Evolutionary conservation across 2,329 filamentous ascomycete genomes (phyloP), one percentile per base, ranked within the genome.

Genomic region (Cadophora malorum): DNA sequence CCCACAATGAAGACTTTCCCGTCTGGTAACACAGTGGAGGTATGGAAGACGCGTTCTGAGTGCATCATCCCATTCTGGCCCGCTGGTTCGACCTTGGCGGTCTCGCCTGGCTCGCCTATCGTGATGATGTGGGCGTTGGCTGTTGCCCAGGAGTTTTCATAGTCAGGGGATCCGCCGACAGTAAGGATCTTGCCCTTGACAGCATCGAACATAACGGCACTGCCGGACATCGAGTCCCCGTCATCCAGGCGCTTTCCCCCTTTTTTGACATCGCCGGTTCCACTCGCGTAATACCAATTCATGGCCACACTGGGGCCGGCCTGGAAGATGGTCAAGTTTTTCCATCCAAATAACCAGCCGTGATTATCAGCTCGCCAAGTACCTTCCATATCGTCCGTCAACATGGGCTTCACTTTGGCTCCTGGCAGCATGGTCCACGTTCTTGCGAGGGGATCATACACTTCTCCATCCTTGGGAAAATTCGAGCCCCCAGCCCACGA

Each of bases 121-220:
- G 83, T 86, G 52, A 86, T 82, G 69, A 87, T 71, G 72, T 85
- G 81, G 0, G 84, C 84, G 67, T 81, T 80, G 6, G 75, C 76
- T 0, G 81, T 81, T 0, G 82, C 81, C 8, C 76, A 68, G 19
- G 78, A 77, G 62, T 81, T 71, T 31, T 82, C 76, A 70, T 87
- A 88, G 45, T 79, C 77, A 0, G 80, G 76, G 0, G 82, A 76
- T 10, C 86, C 86, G 12, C 86, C 86, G 12, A 81, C 77, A 0
- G 84, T 82, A 1, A 88, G 77, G 38, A 88, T 87, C 74, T 86
- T 86, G 41, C 86, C 86, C 0, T 73, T 74, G 0, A 77, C 75
- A 59, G 85, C 85, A 72, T 88, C 86, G 70, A 83, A 88, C 85
- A 89, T 87, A 69, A 85, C 81, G 5, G 82, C 82, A 58, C 82